phyloP scores from a whole-genome alignment of 768 basidiomycete species.

The Naganishia antarctica region DNA sequence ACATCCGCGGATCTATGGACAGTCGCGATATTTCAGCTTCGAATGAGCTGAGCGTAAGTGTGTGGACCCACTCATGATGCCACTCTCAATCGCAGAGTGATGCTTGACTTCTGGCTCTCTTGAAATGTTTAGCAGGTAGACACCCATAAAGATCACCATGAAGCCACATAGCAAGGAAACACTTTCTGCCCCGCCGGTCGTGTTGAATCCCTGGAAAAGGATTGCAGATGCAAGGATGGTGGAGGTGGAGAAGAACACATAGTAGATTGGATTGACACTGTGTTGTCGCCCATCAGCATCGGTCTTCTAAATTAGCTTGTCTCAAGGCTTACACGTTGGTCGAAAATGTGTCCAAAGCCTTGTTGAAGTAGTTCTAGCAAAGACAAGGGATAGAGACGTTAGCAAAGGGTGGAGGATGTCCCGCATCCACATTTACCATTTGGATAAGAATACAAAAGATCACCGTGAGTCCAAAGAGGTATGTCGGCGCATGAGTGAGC shows the following conservation, averaged over 20 bases:
- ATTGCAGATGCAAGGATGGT: conserved; percentile 92
- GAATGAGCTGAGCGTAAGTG: neutral
- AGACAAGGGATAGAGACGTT: neutral
- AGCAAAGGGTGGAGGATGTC: neutral
- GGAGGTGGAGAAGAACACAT: conserved; percentile 89
- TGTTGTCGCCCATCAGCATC: neutral
- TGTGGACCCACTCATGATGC: conserved; percentile 47
- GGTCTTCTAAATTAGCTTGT: conserved; percentile 6
- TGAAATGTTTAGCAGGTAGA: conserved; percentile 52
- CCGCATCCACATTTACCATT: too few relatives aligned
- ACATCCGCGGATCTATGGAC: conserved; percentile 61
- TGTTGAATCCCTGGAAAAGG: conserved; percentile 96
- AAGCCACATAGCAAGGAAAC: conserved; percentile 85
- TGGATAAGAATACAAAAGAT: conserved; percentile 64
- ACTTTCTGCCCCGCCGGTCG: conserved; percentile 71
- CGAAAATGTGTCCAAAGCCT: conserved; percentile 91
- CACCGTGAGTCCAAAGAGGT: conserved; percentile 82
- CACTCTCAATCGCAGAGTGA: conserved; percentile 43
- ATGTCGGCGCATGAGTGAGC: conserved; percentile 90
- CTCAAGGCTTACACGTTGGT: conserved; percentile 81
- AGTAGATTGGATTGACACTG: conserved; percentile 96
- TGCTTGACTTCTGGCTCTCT: conserved; percentile 46
- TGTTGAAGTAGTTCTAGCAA: conserved; percentile 69
- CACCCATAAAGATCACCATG: conserved; percentile 87
- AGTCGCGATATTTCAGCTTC: neutral